A percentile compares a stretch with the other conserved stretches of the same genome.
phyloP scores from a whole-genome alignment of 2,329 filamentous ascomycete genomes.

The Epichloe gansuensis region DNA sequence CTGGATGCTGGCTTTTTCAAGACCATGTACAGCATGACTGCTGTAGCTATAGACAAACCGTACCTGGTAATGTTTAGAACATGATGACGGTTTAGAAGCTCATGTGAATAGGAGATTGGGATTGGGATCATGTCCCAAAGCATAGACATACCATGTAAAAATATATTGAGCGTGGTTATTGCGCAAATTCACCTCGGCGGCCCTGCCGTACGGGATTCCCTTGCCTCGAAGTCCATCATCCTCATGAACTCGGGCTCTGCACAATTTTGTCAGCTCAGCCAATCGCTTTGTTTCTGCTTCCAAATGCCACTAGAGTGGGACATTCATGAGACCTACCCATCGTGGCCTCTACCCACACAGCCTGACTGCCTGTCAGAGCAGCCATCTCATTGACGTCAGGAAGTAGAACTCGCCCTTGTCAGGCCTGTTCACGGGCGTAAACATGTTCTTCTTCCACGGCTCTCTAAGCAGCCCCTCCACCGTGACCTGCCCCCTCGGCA shows the following conservation, averaged over 20 bases:
- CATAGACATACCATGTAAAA: constrained; percentile 75
- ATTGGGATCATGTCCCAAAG: not conserved
- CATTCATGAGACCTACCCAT: constrained; percentile 50
- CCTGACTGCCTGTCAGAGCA: constrained; percentile 62
- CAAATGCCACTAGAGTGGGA: too few relatives aligned
- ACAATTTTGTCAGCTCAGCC: not conserved
- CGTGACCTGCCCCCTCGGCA: constrained; percentile 59
- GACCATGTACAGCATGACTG: constrained; percentile 95
- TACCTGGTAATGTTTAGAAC: constrained; percentile 49
- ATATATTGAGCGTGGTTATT: constrained; percentile 99
- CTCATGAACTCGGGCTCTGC: constrained; percentile 67
- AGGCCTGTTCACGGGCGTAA: constrained; percentile 82
- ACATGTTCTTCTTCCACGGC: constrained; percentile 96
- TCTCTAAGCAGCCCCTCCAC: constrained; percentile 77
- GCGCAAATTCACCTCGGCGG: constrained; percentile 80
- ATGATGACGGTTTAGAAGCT: not conserved
- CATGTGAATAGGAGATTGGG: not conserved
- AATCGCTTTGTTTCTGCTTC: too few relatives aligned
- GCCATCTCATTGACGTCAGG: constrained; percentile 89
- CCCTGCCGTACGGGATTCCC: constrained; percentile 82
- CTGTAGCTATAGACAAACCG: constrained; percentile 69
- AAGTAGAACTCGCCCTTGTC: constrained; percentile 86
- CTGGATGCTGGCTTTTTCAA: constrained; percentile 73
- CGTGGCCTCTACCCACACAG: constrained; percentile 92
- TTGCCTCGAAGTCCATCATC: constrained; percentile 61